phyloP scores from a whole-genome alignment of 106 monocot genomes.

The Alisma plantagoaquatica region DNA sequence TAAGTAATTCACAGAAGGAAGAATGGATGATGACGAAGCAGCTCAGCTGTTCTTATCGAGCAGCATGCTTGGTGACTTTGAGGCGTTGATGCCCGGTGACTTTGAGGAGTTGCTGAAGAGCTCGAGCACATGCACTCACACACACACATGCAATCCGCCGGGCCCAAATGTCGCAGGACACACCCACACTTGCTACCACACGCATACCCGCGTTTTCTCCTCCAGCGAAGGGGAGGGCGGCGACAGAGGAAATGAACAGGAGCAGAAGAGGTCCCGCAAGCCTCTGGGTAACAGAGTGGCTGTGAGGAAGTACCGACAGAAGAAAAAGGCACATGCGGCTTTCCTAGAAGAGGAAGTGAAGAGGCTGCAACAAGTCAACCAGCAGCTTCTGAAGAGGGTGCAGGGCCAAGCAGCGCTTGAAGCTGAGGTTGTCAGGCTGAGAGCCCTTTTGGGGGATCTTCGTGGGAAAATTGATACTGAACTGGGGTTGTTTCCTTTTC shows the following conservation, averaged over 20 bases:
- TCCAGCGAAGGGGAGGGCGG: slow-evolving; percentile 9
- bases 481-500: slow-evolving; percentile 45
- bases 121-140: slow-evolving; percentile 58
- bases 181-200: slow-evolving; percentile 80
- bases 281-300: slow-evolving; percentile 74
- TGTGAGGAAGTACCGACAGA: slow-evolving; percentile 83
- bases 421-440: slow-evolving; percentile 61
- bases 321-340: slow-evolving; percentile 82
- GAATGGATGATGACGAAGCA: no score
- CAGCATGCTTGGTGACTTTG: no score
- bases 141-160: slow-evolving; percentile 81
- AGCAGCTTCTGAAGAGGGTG: slow-evolving; percentile 60
- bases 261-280: slow-evolving; percentile 25
- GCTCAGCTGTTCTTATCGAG: no score
- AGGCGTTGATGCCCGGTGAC: slow-evolving; percentile 9
- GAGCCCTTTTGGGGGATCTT: slow-evolving; percentile 44
- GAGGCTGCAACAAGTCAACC: slow-evolving; percentile 42
- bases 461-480: slow-evolving; percentile 59
- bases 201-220: slow-evolving; percentile 47
- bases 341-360: slow-evolving; percentile 76
- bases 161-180: slow-evolving; percentile 38
- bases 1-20: no score
- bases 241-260: slow-evolving; percentile 8
- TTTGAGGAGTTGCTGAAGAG: slow-evolving; percentile 52
- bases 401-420: slow-evolving; percentile 60